A percentile compares a stretch with the other conserved stretches of the same genome.
These are phyloP conservation scores for Yamadazyma akitaensis DNA, from an alignment of 805 yeast genomes.

Conservation along the genomic window DNA sequence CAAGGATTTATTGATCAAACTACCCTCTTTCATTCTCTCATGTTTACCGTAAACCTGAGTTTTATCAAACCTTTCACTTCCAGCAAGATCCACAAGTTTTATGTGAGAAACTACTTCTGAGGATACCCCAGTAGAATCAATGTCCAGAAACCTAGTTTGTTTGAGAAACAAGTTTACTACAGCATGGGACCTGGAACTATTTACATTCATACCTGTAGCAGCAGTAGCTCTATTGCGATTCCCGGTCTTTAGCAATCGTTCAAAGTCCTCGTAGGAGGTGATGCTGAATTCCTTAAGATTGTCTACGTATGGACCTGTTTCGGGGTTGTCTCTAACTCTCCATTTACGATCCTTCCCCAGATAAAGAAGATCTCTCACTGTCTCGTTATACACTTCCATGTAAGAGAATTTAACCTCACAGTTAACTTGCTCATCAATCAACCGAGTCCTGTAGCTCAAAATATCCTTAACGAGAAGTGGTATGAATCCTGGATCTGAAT, in stretches of 20 bases:
- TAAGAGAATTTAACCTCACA: conserved; percentile 51
- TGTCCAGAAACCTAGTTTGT: conserved; percentile 46
- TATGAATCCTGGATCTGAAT: conserved; percentile 31
- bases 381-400: conserved; percentile 77
- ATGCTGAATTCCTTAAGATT: conserved; percentile 53
- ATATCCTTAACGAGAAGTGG: conserved; percentile 50
- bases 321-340: conserved; percentile 62
- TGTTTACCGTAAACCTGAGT: conserved; percentile 57
- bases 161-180: conserved; percentile 61
- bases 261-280: conserved; percentile 47
- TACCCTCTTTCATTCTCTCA: conserved; percentile 67
- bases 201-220: conserved; percentile 66
- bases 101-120: conserved; percentile 57
- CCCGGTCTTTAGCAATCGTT: conserved; percentile 48
- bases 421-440: conserved; percentile 36
- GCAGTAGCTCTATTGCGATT: conserved; percentile 62
- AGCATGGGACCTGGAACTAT: conserved; percentile 79
- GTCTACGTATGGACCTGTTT: conserved; percentile 71
- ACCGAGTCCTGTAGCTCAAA: conserved; percentile 38
- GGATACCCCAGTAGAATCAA: conserved; percentile 34
- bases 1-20: conserved; percentile 72
- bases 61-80: conserved; percentile 68
- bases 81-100: conserved; percentile 76
- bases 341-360: conserved; percentile 25
- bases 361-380: conserved; percentile 59